Evolutionary conservation across 108 stramenopile species (phyloP).

Genomic region (Discostella stelligeroides): DNA sequence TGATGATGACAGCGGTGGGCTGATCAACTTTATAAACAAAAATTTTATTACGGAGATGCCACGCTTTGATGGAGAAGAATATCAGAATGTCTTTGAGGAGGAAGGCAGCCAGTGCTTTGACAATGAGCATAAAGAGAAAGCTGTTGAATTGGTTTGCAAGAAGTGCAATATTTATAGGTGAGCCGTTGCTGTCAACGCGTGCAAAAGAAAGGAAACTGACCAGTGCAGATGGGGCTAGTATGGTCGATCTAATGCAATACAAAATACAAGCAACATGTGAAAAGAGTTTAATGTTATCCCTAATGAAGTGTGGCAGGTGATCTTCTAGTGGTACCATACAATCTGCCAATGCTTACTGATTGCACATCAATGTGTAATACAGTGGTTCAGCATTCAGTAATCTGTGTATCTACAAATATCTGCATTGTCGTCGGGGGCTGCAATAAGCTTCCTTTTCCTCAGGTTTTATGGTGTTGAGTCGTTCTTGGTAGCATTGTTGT

Average conservation of each 20-base stretch:
- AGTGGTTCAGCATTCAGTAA: too few species aligned
- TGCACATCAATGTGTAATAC: too few species aligned
- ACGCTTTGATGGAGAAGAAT: background rate
- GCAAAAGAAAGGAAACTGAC: too few species aligned
- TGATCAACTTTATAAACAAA: too few species aligned
- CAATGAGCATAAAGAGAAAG: too few species aligned
- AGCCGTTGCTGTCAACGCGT: background rate
- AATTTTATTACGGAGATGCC: too few species aligned
- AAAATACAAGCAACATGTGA: background rate
- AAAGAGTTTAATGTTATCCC: background rate
- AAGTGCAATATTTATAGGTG: conserved; percentile 1
- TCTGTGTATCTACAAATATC: too few species aligned
- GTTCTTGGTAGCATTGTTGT: too few species aligned
- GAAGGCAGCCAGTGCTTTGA: background rate
- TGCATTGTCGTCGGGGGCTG: too few species aligned
- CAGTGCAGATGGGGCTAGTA: conserved; percentile 2
- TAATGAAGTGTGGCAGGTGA: background rate
- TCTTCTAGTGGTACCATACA: background rate
- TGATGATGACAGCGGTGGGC: background rate
- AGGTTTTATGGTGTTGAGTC: too few species aligned
- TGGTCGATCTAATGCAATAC: background rate
- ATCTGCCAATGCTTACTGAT: too few species aligned
- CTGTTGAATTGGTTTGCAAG: background rate
- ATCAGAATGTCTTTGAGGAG: background rate
- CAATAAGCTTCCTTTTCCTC: too few species aligned